Conservation (phyloP, 495 filamentous ascomycete species). For the Neurospora sp. region DNA sequence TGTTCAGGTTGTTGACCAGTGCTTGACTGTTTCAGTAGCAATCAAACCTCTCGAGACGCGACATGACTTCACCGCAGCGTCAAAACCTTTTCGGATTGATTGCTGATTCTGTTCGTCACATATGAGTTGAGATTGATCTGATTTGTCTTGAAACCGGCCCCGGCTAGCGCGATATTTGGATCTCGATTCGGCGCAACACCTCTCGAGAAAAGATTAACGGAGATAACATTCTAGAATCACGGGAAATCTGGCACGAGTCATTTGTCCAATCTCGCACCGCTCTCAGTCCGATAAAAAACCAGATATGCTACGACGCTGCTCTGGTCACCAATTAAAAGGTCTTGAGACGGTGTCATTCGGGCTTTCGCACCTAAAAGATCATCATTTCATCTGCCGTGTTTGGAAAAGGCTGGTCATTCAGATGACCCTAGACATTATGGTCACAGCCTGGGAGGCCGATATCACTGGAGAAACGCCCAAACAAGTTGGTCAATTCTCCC, state of each 20-base stretch:
- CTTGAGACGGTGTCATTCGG: neutral
- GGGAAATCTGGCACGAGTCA: neutral
- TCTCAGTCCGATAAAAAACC: neutral
- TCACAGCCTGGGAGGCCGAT: neutral
- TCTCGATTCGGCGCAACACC: constrained; percentile 15
- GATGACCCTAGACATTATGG: neutral
- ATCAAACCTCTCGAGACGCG: neutral
- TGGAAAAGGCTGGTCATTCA: neutral
- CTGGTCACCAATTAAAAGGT: neutral
- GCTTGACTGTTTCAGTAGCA: neutral
- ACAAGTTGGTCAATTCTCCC: neutral
- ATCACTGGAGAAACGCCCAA: neutral
- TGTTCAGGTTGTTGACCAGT: neutral
- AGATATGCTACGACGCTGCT: neutral
- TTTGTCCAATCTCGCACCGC: neutral
- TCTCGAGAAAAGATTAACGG: neutral
- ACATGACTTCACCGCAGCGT: neutral
- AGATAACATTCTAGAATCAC: neutral
- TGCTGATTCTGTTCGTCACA: neutral
- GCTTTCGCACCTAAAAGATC: neutral
- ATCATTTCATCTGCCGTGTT: neutral
- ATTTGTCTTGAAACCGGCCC: neutral
- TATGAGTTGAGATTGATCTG: neutral
- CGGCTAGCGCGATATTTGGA: constrained; percentile 4
- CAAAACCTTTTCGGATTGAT: neutral